phyloP scores from a whole-genome alignment of 805 yeast genomes.

The Ogataea thermomethanolica region DNA sequence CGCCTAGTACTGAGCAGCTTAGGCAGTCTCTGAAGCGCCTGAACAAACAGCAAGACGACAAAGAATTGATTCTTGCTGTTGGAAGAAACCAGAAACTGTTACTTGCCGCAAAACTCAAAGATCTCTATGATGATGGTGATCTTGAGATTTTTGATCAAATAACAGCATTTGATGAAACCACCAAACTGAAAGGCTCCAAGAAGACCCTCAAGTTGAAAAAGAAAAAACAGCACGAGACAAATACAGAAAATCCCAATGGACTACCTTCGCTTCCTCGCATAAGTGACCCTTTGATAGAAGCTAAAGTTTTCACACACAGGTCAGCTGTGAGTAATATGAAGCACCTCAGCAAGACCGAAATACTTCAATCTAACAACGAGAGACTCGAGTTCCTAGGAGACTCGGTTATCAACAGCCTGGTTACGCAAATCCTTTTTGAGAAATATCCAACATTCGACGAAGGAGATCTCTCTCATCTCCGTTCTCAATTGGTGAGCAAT shows the following conservation, averaged over 20 bases:
- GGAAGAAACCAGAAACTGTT: constrained; percentile 51
- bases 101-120: constrained; percentile 58
- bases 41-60: constrained; percentile 15
- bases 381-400: constrained; percentile 90
- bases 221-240: background rate
- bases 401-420: constrained; percentile 70
- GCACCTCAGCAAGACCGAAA: constrained; percentile 53
- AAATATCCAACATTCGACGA: constrained; percentile 70
- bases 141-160: constrained; percentile 56
- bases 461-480: constrained; percentile 71
- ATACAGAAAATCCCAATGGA: constrained; percentile 28
- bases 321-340: constrained; percentile 61
- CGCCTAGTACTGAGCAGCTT: constrained; percentile 51
- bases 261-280: constrained; percentile 75
- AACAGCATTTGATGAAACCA: constrained; percentile 36
- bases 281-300: constrained; percentile 51
- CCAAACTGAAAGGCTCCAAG: constrained; percentile 19
- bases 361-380: constrained; percentile 70
- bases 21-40: constrained; percentile 28
- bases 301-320: constrained; percentile 77
- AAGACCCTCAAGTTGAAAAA: constrained; percentile 14
- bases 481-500: constrained; percentile 73
- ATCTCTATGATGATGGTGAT: constrained; percentile 46
- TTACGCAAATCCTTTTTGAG: constrained; percentile 63
- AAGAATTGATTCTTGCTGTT: constrained; percentile 47